Percentiles rank a stretch among this genome's conserved stretches.
Conservation (phyloP, 441 rosid species). For the Erysimum pusillum region DNA sequence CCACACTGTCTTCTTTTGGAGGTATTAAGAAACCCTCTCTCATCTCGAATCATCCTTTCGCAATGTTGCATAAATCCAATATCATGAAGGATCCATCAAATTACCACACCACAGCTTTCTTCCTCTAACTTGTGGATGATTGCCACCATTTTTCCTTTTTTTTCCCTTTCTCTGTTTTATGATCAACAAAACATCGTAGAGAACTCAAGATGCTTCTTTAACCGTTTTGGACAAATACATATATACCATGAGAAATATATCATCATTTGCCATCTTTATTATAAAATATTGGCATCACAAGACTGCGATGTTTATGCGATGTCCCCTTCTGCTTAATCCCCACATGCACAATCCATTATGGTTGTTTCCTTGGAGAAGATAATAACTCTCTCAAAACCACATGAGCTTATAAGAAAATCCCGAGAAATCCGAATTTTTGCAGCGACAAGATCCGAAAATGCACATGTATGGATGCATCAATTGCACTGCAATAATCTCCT, state of each 20-base stretch:
- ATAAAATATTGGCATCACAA: background rate
- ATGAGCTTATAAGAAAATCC: background rate
- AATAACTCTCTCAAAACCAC: background rate
- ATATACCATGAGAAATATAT: background rate
- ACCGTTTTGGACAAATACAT: slow-evolving; percentile 3
- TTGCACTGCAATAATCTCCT: background rate
- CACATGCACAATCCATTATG: background rate
- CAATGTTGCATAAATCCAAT: background rate
- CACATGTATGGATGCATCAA: background rate
- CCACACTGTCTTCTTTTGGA: background rate
- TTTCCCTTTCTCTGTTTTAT: background rate
- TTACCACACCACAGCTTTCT: background rate
- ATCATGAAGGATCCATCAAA: background rate
- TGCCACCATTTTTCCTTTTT: background rate
- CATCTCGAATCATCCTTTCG: background rate
- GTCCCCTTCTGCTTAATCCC: background rate
- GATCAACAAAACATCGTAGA: background rate
- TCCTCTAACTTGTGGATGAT: background rate
- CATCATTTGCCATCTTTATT: background rate
- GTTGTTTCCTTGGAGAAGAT: background rate
- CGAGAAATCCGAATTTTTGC: background rate
- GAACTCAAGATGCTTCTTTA: slow-evolving; percentile 6
- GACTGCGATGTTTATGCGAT: background rate
- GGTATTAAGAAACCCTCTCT: background rate
- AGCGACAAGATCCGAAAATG: background rate